phyloP scores from a whole-genome alignment of 768 basidiomycete species.

The Phanerodontia chrysosporium region DNA sequence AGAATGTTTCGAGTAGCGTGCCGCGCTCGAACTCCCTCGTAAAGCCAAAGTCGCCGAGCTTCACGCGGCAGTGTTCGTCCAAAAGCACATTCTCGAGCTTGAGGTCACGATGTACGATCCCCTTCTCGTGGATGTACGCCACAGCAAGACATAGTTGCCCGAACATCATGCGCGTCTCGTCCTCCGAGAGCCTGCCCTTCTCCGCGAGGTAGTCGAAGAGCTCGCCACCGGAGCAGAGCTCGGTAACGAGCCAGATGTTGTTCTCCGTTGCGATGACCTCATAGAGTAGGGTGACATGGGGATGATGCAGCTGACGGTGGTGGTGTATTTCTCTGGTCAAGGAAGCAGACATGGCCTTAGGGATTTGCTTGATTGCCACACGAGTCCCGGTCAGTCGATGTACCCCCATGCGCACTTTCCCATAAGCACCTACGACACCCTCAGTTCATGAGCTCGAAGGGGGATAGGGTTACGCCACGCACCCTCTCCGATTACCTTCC shows the following conservation, averaged over 20 bases:
- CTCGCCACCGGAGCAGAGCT: slow-evolving; percentile 95
- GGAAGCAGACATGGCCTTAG: slow-evolving; percentile 86
- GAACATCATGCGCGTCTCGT: slow-evolving; percentile 83
- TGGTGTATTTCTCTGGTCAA: slow-evolving; percentile 98
- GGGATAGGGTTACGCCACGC: slow-evolving; percentile 20
- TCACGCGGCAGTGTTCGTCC: slow-evolving; percentile 87
- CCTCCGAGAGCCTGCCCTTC: slow-evolving; percentile 81
- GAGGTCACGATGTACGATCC: slow-evolving; percentile 94
- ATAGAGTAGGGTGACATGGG: slow-evolving; percentile 91
- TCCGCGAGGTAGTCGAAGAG: slow-evolving; percentile 98
- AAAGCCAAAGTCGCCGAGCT: slow-evolving; percentile 94
- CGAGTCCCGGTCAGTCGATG: slow-evolving; percentile 89
- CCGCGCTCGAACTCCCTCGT: slow-evolving; percentile 86
- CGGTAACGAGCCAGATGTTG: slow-evolving; percentile 95
- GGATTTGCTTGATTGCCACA: slow-evolving; percentile 97
- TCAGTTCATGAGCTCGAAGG: neutral
- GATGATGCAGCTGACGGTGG: slow-evolving; percentile 94
- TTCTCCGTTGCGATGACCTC: slow-evolving; percentile 97
- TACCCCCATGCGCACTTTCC: slow-evolving; percentile 91
- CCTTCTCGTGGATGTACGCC: slow-evolving; percentile 86
- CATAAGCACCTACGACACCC: slow-evolving; percentile 72
- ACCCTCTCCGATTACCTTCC: slow-evolving; percentile 96
- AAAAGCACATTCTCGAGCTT: slow-evolving; percentile 94
- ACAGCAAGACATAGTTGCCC: slow-evolving; percentile 95
- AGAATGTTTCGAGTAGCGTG: slow-evolving; percentile 83